Conservation (phyloP, 2,329 filamentous ascomycete genomes). For the Hypocrella siamensis region DNA sequence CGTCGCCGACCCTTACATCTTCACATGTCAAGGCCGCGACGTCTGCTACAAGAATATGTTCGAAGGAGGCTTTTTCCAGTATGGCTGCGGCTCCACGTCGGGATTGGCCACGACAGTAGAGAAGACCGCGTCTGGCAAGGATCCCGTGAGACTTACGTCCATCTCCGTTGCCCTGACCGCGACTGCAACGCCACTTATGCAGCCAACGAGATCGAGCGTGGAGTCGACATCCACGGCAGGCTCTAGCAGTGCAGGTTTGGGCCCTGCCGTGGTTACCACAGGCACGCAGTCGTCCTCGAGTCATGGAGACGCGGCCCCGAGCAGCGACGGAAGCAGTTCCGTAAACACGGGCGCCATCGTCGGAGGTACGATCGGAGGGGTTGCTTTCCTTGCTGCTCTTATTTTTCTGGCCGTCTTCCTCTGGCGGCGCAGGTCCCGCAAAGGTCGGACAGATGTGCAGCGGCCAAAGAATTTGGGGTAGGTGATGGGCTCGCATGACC, state of each 20-base stretch:
- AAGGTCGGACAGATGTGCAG: slow-evolving; percentile 5
- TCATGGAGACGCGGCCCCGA: slow-evolving; percentile 11
- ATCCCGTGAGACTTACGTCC: slow-evolving; percentile 17
- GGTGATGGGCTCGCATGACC: no score
- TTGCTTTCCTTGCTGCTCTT: slow-evolving; percentile 28
- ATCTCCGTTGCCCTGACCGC: slow-evolving; percentile 25
- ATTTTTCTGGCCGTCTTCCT: slow-evolving; percentile 26
- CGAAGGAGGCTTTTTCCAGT: slow-evolving; percentile 39
- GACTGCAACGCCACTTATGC: slow-evolving; percentile 19
- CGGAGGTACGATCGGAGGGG: slow-evolving; percentile 36
- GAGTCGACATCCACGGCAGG: slow-evolving; percentile 5
- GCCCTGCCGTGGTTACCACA: slow-evolving; percentile 1
- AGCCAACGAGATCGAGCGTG: slow-evolving; percentile 24
- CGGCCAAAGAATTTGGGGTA: slow-evolving; percentile 26
- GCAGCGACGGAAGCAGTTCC: slow-evolving; percentile 11
- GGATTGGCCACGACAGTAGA: slow-evolving; percentile 31
- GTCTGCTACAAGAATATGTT: slow-evolving; percentile 41
- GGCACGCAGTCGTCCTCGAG: slow-evolving; percentile 6
- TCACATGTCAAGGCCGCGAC: slow-evolving; percentile 32
- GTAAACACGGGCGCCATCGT: slow-evolving; percentile 33
- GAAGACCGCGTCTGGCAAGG: slow-evolving; percentile 26
- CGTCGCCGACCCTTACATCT: slow-evolving; percentile 39
- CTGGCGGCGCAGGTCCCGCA: slow-evolving; percentile 17
- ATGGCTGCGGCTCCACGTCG: slow-evolving; percentile 35
- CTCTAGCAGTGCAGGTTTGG: slow-evolving; percentile 1